These are phyloP conservation scores for Ensete glaucum DNA, from an alignment of 176 grass and related monocot species.

Conservation along the genomic window DNA sequence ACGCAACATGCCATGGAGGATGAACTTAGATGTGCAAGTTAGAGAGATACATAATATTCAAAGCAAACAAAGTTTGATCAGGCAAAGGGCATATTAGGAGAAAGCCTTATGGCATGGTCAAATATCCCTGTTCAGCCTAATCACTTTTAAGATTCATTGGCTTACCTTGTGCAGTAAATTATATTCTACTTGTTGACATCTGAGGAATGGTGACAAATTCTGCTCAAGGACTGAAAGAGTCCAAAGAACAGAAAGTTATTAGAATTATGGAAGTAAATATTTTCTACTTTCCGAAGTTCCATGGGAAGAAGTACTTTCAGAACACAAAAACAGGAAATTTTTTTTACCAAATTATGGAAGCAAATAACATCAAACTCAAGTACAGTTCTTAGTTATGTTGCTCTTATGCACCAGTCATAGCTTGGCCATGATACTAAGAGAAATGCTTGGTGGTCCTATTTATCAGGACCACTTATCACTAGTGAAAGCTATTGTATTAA, in stretches of 20 bases:
- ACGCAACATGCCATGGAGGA: not conserved
- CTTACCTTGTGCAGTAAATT: too few relatives aligned
- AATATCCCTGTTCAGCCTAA: too few relatives aligned
- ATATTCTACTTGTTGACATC: too few relatives aligned
- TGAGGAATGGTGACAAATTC: not conserved
- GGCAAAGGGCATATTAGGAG: too few relatives aligned
- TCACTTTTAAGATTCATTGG: too few relatives aligned
- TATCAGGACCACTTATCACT: not conserved
- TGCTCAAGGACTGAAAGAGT: not conserved
- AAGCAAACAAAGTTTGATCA: too few relatives aligned
- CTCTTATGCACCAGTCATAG: not conserved
- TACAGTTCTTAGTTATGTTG: not conserved
- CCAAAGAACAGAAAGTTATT: not conserved
- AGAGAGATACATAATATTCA: too few relatives aligned
- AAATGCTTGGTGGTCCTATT: not conserved
- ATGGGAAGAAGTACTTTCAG: not conserved
- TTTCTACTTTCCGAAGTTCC: not conserved
- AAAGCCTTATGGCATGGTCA: too few relatives aligned
- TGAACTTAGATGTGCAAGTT: too few relatives aligned
- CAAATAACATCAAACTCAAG: not conserved
- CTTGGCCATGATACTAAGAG: too few relatives aligned
- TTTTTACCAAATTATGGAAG: not conserved
- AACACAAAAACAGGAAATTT: not conserved
- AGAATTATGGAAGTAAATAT: not conserved
- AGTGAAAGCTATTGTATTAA: not conserved